Evolutionary conservation across 106 monocot species (phyloP).

Genomic region (Dioscorea zingiberensis): DNA sequence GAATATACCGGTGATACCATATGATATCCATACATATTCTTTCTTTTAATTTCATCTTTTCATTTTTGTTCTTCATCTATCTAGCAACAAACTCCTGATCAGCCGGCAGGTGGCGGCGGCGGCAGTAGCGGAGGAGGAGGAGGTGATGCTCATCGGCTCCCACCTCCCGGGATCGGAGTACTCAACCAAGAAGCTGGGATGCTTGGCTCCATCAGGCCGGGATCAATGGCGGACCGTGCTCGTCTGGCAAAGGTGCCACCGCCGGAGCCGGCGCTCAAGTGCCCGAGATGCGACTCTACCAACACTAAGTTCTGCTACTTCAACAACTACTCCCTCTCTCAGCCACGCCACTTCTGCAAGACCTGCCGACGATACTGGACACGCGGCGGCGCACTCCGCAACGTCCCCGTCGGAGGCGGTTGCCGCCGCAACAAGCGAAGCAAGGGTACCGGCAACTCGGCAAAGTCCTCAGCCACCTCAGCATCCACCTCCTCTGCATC

Average conservation of each 20-base stretch:
- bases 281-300: slow-evolving; percentile 47
- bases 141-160: slow-evolving; percentile 5
- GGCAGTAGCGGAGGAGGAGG: slow-evolving; percentile 9
- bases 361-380: slow-evolving; percentile 63
- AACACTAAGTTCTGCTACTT: slow-evolving; percentile 70
- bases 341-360: slow-evolving; percentile 60
- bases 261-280: slow-evolving; percentile 47
- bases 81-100: slow-evolving; percentile 13
- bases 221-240: slow-evolving; percentile 46
- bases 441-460: slow-evolving; percentile 17
- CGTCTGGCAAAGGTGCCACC: slow-evolving; percentile 44
- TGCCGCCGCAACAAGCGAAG: slow-evolving; percentile 45
- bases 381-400: slow-evolving; percentile 45
- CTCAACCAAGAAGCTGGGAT: slow-evolving; percentile 8
- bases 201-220: slow-evolving; percentile 12
- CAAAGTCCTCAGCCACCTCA: slow-evolving; percentile 11
- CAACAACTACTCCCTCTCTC: slow-evolving; percentile 54
- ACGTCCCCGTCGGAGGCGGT: slow-evolving; percentile 49
- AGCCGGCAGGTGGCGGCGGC: slow-evolving; percentile 1
- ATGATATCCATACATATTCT: background rate
- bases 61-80: background rate
- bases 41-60: background rate
- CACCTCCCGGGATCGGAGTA: background rate
- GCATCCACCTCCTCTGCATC: slow-evolving; percentile 11
- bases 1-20: slow-evolving; percentile 21